These are phyloP conservation scores for Leonotis leonurus DNA, from an alignment of 257 asterid species.

Conservation along the genomic window DNA sequence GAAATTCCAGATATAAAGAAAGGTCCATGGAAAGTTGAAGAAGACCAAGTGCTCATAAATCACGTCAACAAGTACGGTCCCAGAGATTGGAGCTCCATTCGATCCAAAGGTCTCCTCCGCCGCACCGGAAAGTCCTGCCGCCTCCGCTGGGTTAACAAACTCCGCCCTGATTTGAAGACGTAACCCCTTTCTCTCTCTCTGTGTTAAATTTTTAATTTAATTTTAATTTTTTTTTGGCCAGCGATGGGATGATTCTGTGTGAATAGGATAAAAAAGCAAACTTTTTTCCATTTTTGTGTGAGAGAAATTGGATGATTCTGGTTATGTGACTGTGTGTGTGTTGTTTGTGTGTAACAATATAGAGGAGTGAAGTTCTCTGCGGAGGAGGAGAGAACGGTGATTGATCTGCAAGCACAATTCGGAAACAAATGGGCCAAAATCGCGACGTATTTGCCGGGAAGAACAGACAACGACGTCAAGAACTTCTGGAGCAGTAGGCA, in stretches of 20 bases:
- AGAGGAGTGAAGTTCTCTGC: constrained; percentile 85
- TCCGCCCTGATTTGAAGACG: constrained; percentile 78
- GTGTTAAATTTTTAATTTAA: neutral
- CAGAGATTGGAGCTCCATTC: constrained; percentile 97
- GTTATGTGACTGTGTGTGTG: neutral
- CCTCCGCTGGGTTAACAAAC: constrained; percentile 96
- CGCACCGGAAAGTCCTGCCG: constrained; percentile 96
- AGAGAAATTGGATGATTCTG: neutral
- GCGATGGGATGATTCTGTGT: too few relatives aligned
- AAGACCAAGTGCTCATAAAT: constrained; percentile 57
- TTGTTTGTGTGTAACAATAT: too few relatives aligned
- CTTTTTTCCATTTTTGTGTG: neutral
- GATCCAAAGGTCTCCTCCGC: constrained; percentile 91
- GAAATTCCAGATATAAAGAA: constrained; percentile 60
- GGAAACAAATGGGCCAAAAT: constrained; percentile 96
- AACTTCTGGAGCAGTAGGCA: constrained; percentile 90
- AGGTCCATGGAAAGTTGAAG: constrained; percentile 94
- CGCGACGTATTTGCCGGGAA: constrained; percentile 57
- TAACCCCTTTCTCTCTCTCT: constrained; percentile 12
- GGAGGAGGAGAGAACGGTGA: constrained; percentile 71
- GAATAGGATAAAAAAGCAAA: too few relatives aligned
- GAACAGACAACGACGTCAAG: constrained; percentile 93
- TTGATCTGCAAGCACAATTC: constrained; percentile 69
- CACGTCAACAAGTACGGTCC: constrained; percentile 75
- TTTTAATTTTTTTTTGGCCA: neutral